phyloP scores from a whole-genome alignment of 441 rosid species.

The Gossypium davidsonii region DNA sequence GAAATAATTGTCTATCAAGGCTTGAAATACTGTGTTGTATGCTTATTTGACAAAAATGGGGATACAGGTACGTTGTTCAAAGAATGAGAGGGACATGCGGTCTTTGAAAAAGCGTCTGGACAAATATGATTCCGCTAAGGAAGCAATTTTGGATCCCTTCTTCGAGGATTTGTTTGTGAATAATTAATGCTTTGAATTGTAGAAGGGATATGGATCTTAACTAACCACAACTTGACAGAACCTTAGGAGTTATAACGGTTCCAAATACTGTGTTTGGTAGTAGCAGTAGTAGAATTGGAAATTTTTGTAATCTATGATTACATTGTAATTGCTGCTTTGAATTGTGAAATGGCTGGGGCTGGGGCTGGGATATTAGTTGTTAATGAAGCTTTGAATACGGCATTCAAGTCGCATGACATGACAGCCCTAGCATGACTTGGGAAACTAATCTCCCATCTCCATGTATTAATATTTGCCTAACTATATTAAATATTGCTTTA shows the following conservation, averaged over 20 bases:
- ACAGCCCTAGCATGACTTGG: too few species aligned
- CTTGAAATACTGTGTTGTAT: background rate
- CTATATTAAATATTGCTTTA: too few species aligned
- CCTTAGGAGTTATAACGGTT: background rate
- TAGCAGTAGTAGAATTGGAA: background rate
- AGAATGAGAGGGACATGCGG: slow-evolving; percentile 58
- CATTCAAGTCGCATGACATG: background rate
- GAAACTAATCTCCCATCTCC: too few species aligned
- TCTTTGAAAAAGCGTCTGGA: slow-evolving; percentile 71
- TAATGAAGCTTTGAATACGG: background rate
- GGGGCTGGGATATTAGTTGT: too few species aligned
- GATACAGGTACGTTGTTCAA: slow-evolving; percentile 52
- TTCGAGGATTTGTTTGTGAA: slow-evolving; percentile 41
- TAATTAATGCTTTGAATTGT: background rate
- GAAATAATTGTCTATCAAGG: background rate
- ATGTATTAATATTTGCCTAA: too few species aligned
- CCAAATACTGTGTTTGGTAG: background rate
- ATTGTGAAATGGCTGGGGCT: background rate
- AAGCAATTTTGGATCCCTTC: slow-evolving; percentile 64
- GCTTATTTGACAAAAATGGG: background rate
- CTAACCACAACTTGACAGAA: background rate
- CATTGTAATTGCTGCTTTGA: background rate
- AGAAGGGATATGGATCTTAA: background rate
- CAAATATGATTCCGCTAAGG: slow-evolving; percentile 61
- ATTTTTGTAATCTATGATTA: background rate